Percentiles rank a stretch among this genome's conserved stretches.
Conservation (phyloP, 164 flowering plant genomes). For the Macadamia integrifolia region DNA sequence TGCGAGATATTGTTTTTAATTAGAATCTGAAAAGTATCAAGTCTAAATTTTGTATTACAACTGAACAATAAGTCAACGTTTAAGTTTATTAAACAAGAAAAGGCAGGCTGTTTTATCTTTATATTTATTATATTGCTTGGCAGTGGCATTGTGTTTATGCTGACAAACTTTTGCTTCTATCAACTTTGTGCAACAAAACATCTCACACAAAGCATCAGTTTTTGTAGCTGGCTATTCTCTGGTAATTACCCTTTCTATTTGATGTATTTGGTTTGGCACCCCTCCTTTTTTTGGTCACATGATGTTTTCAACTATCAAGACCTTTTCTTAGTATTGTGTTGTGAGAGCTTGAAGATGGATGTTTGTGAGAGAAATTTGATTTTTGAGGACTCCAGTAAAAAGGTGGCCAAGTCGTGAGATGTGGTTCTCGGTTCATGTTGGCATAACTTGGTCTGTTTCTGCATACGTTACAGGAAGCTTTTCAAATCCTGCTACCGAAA, state of each 20-base stretch:
- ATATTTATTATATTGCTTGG: too few relatives aligned
- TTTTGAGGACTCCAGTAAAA: conserved; percentile 42
- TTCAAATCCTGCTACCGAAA: conserved; percentile 46
- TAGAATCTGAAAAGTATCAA: too few relatives aligned
- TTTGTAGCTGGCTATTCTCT: background rate
- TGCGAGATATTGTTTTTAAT: too few relatives aligned
- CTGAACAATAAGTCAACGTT: too few relatives aligned
- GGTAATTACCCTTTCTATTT: background rate
- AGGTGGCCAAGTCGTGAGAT: conserved; percentile 50
- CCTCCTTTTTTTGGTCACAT: conserved; percentile 1
- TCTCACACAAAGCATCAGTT: background rate
- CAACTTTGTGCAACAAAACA: background rate
- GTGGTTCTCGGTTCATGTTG: conserved; percentile 41
- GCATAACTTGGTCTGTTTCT: conserved; percentile 71
- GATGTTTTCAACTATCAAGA: conserved; percentile 16
- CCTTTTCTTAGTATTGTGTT: conserved; percentile 12
- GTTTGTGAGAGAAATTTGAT: conserved; percentile 34
- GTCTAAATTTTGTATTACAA: too few relatives aligned
- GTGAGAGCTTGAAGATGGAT: conserved; percentile 27
- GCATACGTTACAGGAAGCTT: conserved; percentile 89
- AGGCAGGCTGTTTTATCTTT: background rate
- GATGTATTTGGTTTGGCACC: conserved; percentile 1
- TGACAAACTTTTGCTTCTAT: background rate
- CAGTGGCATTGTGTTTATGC: too few relatives aligned
- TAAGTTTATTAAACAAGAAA: too few relatives aligned